phyloP scores from a whole-genome alignment of 2,329 filamentous ascomycete genomes.

The Fusarium sp. region DNA sequence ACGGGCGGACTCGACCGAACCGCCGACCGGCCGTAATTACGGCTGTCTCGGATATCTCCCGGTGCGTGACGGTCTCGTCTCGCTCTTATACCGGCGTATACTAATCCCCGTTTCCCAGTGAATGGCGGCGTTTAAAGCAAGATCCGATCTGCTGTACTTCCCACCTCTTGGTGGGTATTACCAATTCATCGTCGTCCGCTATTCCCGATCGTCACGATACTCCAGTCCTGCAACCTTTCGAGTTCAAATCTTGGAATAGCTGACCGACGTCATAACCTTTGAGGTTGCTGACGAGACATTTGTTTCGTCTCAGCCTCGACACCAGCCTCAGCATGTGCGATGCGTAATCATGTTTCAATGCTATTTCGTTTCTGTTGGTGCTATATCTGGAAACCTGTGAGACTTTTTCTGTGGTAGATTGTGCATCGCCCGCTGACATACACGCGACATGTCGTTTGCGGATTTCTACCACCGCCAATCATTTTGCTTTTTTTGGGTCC shows the following conservation, averaged over 20 bases:
- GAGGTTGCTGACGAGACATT: constrained; percentile 26
- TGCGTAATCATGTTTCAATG: neutral
- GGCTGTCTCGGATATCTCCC: constrained; percentile 43
- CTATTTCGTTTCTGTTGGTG: constrained; percentile 9
- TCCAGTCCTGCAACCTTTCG: constrained; percentile 4
- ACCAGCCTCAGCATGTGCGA: constrained; percentile 23
- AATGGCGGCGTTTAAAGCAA: constrained; percentile 22
- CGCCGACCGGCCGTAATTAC: constrained; percentile 48
- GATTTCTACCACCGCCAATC: constrained; percentile 11
- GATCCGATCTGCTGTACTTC: constrained; percentile 14
- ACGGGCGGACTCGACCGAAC: constrained; percentile 32
- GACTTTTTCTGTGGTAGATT: constrained; percentile 1
- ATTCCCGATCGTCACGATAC: constrained; percentile 28
- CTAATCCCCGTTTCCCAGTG: constrained; percentile 2
- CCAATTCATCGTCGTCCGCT: constrained; percentile 21
- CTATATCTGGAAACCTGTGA: constrained; percentile 30
- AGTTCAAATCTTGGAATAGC: constrained; percentile 11
- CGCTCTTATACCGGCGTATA: constrained; percentile 9
- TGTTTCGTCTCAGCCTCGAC: constrained; percentile 37
- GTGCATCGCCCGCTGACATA: constrained; percentile 26
- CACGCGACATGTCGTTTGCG: constrained; percentile 34
- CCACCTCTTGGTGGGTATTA: constrained; percentile 19
- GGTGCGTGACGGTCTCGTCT: constrained; percentile 4
- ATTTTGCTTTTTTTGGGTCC: neutral
- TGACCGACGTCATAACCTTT: constrained; percentile 35